Base-by-base conservation (phyloP, 768 basidiomycete genomes). In the Pisolithus sp. region DNA sequence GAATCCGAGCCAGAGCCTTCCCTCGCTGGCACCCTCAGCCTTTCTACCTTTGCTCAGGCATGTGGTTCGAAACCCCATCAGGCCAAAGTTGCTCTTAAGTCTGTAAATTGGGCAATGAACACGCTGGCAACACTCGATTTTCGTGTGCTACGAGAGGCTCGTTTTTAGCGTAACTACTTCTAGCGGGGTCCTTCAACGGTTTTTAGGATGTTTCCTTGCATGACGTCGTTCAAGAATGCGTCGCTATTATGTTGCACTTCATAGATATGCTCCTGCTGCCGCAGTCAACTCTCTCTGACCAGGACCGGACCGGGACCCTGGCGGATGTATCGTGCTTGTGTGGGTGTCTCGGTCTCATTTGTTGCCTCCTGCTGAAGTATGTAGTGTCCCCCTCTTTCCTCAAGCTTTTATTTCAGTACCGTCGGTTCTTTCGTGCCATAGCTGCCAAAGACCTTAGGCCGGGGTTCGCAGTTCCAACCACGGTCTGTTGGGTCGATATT, bases 401-500 rank as follows among this genome's bases (percentile, higher is more conserved):
- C 17, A 48, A 60, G 7, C 54, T 68, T 28, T 62, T 89, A 20
- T 82, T 89, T 55, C 69, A 70, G 36, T 75, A 79, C 51, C 73
- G 86, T 52, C 71, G 63, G 46, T 62, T 73, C 36, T 80, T 81
- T 58, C 78, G 75, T 48, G 42, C 53, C 28, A 68, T 78, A 44
- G 78, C 75, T 10, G 62, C 70, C 12, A 63, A 62, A 31, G 63
- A 70, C 30, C 38, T 64, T n/a, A 28, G 56, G 4, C 51, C 55
- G 12, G 55, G 51, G n/a, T 44, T 64, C 31, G 46, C 61, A 31
- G 40, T 66, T n/a, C 50, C 64, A 3, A 62, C 72, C 12, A 53
- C 77, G n/a, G 67, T 82, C 48, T 87, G 80, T 58, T 88, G 83
- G 82, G 79, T 80, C 9, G 86, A 89, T 52, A 68, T 76, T 45